These are phyloP conservation scores for Balakata baccata DNA, from an alignment of 345 rosid species.

Conservation along the genomic window DNA sequence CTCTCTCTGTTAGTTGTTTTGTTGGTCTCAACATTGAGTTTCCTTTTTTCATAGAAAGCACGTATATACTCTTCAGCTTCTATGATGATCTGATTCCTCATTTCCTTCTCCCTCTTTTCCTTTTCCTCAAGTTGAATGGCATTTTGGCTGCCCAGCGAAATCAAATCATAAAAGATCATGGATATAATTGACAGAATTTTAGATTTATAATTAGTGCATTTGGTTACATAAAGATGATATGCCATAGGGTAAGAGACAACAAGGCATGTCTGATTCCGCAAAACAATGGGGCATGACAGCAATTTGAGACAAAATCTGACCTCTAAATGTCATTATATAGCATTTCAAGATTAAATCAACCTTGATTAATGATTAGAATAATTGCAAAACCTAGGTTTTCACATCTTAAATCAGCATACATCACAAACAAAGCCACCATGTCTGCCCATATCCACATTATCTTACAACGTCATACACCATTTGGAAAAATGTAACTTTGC, in stretches of 20 bases:
- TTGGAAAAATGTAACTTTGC: background rate
- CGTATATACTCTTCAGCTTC: conserved; percentile 30
- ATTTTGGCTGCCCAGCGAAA: conserved; percentile 21
- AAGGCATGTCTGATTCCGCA: too few relatives aligned
- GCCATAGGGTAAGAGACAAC: background rate
- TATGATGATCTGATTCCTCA: conserved; percentile 32
- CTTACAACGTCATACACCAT: background rate
- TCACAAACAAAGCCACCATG: background rate
- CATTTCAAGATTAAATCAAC: background rate
- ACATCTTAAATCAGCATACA: background rate
- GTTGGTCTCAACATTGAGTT: conserved; percentile 32
- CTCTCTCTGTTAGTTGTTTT: conserved; percentile 28
- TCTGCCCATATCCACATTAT: background rate
- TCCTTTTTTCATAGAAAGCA: conserved; percentile 34
- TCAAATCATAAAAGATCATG: background rate
- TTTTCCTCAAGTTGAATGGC: conserved; percentile 35
- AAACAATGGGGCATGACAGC: background rate
- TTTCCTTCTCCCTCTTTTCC: conserved; percentile 35
- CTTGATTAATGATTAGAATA: background rate
- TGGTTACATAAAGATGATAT: background rate
- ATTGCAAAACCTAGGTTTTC: background rate
- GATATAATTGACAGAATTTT: background rate
- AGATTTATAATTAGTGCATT: background rate
- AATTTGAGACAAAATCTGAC: background rate
- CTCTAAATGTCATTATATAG: background rate